A percentile compares a stretch with the other conserved stretches of the same genome.
Conservation (phyloP, 768 basidiomycete genomes). For the Pluteus cervinus region DNA sequence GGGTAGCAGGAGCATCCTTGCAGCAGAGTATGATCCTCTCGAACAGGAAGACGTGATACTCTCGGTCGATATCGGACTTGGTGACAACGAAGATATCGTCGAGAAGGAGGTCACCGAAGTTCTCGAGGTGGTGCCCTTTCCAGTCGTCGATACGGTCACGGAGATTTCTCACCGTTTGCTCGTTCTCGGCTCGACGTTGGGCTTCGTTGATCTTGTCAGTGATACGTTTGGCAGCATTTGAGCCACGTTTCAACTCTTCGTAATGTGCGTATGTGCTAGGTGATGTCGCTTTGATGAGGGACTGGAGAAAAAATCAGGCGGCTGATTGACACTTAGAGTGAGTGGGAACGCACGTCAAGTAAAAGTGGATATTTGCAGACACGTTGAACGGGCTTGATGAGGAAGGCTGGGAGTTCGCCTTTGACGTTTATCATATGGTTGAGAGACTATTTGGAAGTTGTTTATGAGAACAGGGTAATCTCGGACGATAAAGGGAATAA, state of each 20-base stretch:
- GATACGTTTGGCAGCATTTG: slow-evolving; percentile 85
- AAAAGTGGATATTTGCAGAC: slow-evolving; percentile 98
- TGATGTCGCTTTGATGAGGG: slow-evolving; percentile 67
- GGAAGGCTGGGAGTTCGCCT: slow-evolving; percentile 90
- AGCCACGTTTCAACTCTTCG: slow-evolving; percentile 80
- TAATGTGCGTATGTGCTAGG: slow-evolving; percentile 59
- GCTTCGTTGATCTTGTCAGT: slow-evolving; percentile 96
- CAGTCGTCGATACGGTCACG: slow-evolving; percentile 90
- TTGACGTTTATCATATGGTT: slow-evolving; percentile 85
- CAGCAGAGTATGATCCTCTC: slow-evolving; percentile 99
- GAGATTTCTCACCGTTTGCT: slow-evolving; percentile 84
- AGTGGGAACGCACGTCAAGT: slow-evolving; percentile 63
- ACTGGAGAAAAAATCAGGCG: slow-evolving; percentile 31
- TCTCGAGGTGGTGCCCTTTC: slow-evolving; percentile 95
- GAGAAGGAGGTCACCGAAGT: slow-evolving; percentile 90
- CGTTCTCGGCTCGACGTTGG: slow-evolving; percentile 86
- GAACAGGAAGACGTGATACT: slow-evolving; percentile 98
- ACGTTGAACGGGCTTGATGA: slow-evolving; percentile 98
- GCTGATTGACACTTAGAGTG: slow-evolving; percentile 6
- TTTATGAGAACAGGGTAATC: slow-evolving; percentile 31
- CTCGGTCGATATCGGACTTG: slow-evolving; percentile 93
- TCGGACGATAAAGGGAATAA: slow-evolving; percentile 12
- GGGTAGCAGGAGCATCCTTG: slow-evolving; percentile 73
- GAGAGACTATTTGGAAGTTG: slow-evolving; percentile 51
- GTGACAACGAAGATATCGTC: slow-evolving; percentile 96